Evolutionary conservation across 352 stramenopile genomes (phyloP).

Genomic region (Pythium guiyangense): DNA sequence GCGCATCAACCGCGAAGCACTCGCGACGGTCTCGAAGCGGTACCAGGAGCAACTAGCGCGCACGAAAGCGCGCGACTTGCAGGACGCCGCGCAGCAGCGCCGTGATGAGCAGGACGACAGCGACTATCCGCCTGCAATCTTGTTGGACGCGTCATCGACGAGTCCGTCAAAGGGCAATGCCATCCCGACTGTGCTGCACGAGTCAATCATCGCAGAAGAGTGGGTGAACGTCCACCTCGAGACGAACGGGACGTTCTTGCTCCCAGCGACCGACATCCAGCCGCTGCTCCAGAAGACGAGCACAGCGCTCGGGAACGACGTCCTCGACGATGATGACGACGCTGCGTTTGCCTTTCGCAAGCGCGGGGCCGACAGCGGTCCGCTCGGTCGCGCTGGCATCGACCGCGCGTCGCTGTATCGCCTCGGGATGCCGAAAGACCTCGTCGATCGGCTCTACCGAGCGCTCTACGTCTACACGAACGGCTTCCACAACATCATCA

Average conservation of each 20-base stretch:
- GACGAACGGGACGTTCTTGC: conserved; percentile 38
- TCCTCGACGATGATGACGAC: conserved; percentile 25
- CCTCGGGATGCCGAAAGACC: conserved; percentile 68
- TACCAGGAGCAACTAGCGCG: conserved; percentile 13
- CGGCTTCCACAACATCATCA: conserved; percentile 82
- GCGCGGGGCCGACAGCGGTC: conserved; percentile 21
- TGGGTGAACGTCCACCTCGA: conserved; percentile 81
- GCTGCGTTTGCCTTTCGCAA: conserved; percentile 42
- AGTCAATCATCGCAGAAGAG: conserved; percentile 71
- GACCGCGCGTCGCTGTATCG: conserved; percentile 66
- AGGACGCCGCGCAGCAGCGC: background rate
- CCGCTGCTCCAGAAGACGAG: conserved; percentile 29
- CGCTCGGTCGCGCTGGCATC: conserved; percentile 58
- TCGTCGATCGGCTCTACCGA: conserved; percentile 77
- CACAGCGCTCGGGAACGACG: conserved; percentile 22
- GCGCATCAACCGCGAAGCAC: conserved; percentile 55
- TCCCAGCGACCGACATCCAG: conserved; percentile 45
- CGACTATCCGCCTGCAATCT: background rate
- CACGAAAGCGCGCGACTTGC: conserved; percentile 1
- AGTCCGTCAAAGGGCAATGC: conserved; percentile 18
- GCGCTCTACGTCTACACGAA: conserved; percentile 84
- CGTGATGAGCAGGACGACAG: conserved; percentile 2
- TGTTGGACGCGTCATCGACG: background rate
- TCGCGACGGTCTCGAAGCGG: conserved; percentile 18
- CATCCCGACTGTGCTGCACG: conserved; percentile 35